phyloP scores from a whole-genome alignment of 192 early-diverging fungal genomes.

The Linnemannia exigua region DNA sequence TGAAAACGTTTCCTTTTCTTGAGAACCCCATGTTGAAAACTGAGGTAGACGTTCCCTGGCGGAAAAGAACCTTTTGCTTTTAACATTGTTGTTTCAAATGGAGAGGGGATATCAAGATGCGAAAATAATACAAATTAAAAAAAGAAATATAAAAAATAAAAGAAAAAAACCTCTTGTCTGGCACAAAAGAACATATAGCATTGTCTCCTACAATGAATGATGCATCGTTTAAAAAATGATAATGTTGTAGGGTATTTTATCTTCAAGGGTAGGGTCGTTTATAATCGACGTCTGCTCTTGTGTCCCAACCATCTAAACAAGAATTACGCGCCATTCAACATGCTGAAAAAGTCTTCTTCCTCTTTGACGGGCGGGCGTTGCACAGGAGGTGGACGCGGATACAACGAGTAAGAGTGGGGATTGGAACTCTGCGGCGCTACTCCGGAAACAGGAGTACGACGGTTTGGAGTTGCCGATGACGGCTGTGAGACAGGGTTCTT shows the following conservation, averaged over 20 bases:
- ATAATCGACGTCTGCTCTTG: background rate
- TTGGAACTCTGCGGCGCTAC: background rate
- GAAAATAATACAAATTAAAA: background rate
- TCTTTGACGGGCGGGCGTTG: constrained; percentile 5
- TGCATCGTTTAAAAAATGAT: no score
- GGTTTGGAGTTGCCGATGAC: background rate
- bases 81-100: background rate
- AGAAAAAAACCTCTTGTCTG: background rate
- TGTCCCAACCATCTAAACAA: no score
- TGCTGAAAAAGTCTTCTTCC: constrained; percentile 54
- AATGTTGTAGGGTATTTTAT: background rate
- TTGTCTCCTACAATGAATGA: no score
- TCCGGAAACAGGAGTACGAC: background rate
- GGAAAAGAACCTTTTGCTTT: background rate
- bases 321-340: constrained; percentile 29
- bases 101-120: background rate
- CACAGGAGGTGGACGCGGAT: background rate
- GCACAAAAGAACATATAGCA: background rate
- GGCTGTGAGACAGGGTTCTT: constrained; percentile 1
- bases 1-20: background rate
- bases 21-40: background rate
- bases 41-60: background rate
- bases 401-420: constrained; percentile 3
- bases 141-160: no score
- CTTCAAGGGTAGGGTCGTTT: background rate